Evolutionary conservation across 805 yeast genomes (phyloP), one percentile per base, ranked within the genome.

Genomic region (Metschnikowia gruessii): DNA sequence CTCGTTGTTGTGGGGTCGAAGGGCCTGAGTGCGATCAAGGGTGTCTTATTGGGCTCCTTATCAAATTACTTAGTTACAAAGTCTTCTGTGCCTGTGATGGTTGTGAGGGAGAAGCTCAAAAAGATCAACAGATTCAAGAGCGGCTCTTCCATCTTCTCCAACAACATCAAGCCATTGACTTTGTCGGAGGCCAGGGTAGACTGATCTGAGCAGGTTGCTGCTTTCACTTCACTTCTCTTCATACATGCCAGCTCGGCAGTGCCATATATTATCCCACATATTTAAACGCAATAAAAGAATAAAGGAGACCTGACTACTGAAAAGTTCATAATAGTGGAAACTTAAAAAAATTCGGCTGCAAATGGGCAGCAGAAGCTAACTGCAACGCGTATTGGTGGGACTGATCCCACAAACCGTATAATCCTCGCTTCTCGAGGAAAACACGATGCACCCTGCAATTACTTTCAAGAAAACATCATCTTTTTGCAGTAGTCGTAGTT

Each of bases 71-170:
- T 85, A 51, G 88, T 85, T 15, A 81, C 87, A 15, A 81, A 82
- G 61, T 78, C 83, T 56, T 69, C 82, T 15, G 87, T 82, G 2
- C 91, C 92, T 0, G 91, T 85, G 18, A 85, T 85, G 92, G 91
- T 85, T 40, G 92, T 85, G 17, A 74, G 87, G 49, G 79, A 80
- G 54, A 85, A 83, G 61, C 72, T 85, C 58, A 83, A 84, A 69
- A 83, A 83, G 66, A 75, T 82, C 52, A 78, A 82, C 49, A 74
- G 83, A 55, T 77, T 79, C 63, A 73, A 71, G 62, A 59, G 60
- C 40, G 76, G 77, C 9, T 62, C 71, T 33, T 70, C 77, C 40
- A 76, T 76, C 28, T 77, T 81, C 62, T 70, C 81, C 30, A 80
- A 80, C 58, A 80, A 79, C 57, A 74, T 79, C 49, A 74, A 77